Base-by-base conservation (phyloP, 2,329 filamentous ascomycete species). In the Epichloe baconii region DNA sequence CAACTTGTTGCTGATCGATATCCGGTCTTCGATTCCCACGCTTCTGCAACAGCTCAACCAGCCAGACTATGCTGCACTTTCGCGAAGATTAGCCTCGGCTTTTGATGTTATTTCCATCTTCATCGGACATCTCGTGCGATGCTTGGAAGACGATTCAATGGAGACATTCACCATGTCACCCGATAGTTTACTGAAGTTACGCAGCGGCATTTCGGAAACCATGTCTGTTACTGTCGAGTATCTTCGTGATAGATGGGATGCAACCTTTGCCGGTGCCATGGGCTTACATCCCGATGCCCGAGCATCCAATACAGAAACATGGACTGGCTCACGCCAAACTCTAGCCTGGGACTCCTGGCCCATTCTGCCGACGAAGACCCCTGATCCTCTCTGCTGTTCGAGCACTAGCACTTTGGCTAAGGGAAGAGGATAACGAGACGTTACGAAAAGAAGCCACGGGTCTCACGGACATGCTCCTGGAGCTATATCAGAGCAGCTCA, bases 211-310 rank as follows among this genome's bases (percentile, higher is more conserved):
- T 48, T 72, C 76, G 1, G 83, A 86, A 59, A 80, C 82, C 3
- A 72, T 85, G 60, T 79, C 79, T 0, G 64, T 82, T 2, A 74
- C 76, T 0, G 74, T 82, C 53, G 83, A 86, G 64, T 83, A 81
- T 61, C 71, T 86, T 2, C 76, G 82, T 41, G 83, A 86, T 59
- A 69, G 82, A n/a, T 86, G 80, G 79, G 83, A 86, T 59, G 79
- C 78, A 4, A 76, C 78, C 2, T 69, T 78, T n/a, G 76, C 80
- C 3, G 82, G 80, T 11, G 77, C 78, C 6, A 73, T 76, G 62
- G 80, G 80, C 3, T 62, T 85, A 6, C 78, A 85, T 58, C 76
- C 75, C 1, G 73, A 76, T 10, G 78, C 79, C 5, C 73, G 79
- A 36, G 54, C 60, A 2, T 68, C 66, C 12, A 66, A 65, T 2